Evolutionary conservation across 1,284 basidiomycete genomes (phyloP).

Genomic region (Ustilago trichophora): DNA sequence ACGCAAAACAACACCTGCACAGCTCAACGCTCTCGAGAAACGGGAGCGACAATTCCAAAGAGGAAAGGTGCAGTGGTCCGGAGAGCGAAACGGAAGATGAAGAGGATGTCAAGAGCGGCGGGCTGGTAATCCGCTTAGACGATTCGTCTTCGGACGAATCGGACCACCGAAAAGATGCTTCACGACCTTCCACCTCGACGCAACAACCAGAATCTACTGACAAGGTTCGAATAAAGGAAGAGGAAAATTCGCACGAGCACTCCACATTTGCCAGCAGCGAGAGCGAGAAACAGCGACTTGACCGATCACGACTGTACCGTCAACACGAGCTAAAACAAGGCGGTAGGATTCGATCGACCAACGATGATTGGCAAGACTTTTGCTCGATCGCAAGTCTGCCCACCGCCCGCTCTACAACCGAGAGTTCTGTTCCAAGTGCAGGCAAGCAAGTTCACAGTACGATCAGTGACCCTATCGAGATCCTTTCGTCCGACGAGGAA

Average conservation of each 20-base stretch:
- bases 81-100: slow-evolving; percentile 35
- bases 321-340: slow-evolving; percentile 39
- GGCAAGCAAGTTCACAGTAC: neutral
- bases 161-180: neutral
- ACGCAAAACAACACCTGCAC: neutral
- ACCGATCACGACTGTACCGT: slow-evolving; percentile 31
- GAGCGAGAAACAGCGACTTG: slow-evolving; percentile 25
- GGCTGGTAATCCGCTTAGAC: slow-evolving; percentile 22
- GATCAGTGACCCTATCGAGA: slow-evolving; percentile 19
- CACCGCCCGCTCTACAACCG: slow-evolving; percentile 2
- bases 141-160: slow-evolving; percentile 20
- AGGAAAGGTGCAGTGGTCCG: slow-evolving; percentile 7
- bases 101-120: slow-evolving; percentile 14
- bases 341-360: slow-evolving; percentile 20
- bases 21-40: neutral
- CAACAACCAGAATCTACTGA: neutral
- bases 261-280: slow-evolving; percentile 38
- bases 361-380: slow-evolving; percentile 42
- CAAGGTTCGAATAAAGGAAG: slow-evolving; percentile 10
- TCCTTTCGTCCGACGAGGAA: slow-evolving; percentile 31
- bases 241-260: slow-evolving; percentile 6
- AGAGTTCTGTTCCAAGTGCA: neutral
- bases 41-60: slow-evolving; percentile 1
- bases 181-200: neutral
- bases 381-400: slow-evolving; percentile 16